Evolutionary conservation across 495 filamentous ascomycete species (phyloP).

Genomic region (Annulohypoxylon moriforme): DNA sequence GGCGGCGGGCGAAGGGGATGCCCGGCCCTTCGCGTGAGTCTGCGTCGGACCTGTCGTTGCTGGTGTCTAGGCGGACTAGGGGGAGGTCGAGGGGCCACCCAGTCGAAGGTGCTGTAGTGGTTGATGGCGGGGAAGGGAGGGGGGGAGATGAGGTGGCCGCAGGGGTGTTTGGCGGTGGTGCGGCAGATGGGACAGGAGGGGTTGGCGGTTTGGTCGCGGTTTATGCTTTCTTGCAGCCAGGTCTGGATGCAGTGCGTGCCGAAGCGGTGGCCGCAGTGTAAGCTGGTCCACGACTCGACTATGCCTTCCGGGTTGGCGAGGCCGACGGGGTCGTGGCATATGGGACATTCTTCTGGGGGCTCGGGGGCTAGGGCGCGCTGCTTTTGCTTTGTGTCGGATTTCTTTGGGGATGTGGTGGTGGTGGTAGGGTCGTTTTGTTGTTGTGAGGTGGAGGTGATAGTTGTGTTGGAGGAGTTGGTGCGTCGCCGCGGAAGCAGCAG

Average conservation of each 20-base stretch:
- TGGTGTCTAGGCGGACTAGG: constrained; percentile 37
- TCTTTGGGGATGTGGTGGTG: constrained; percentile 20
- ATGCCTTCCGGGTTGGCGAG: constrained; percentile 51
- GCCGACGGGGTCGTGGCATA: constrained; percentile 58
- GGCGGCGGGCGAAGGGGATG: constrained; percentile 40
- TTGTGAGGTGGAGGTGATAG: neutral
- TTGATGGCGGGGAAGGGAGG: constrained; percentile 26
- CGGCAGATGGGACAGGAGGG: constrained; percentile 58
- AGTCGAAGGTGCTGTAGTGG: constrained; percentile 10
- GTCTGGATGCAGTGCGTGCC: constrained; percentile 60
- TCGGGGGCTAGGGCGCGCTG: constrained; percentile 14
- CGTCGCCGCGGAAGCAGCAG: constrained; percentile 27
- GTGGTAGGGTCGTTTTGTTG: neutral
- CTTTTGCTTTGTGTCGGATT: constrained; percentile 6
- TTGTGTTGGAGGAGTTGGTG: neutral
- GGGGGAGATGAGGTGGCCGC: constrained; percentile 53
- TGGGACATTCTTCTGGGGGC: constrained; percentile 53
- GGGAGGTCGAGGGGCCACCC: constrained; percentile 39
- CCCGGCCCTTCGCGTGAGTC: constrained; percentile 39
- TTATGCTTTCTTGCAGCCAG: constrained; percentile 51
- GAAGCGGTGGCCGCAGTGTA: constrained; percentile 60
- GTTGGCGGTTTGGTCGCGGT: constrained; percentile 49
- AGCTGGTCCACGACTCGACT: constrained; percentile 54
- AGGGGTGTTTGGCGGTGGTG: constrained; percentile 50
- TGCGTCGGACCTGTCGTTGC: constrained; percentile 42